A percentile compares a stretch with the other conserved stretches of the same genome.
Evolutionary conservation across 345 rosid species (phyloP).

Genomic region (Kernera saxatilis): DNA sequence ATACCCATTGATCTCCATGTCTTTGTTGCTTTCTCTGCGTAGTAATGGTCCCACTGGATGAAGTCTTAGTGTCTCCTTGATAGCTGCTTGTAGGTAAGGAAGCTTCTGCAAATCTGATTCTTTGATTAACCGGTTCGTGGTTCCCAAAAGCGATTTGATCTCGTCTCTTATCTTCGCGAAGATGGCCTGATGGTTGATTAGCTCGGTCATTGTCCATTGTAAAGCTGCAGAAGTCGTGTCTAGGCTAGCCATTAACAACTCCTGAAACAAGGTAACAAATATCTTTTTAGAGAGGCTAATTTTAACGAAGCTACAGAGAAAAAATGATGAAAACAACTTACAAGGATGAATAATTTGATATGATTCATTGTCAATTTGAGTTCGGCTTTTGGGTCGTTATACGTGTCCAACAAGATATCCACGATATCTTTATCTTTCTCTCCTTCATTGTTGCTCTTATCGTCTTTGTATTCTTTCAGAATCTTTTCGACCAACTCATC

Average conservation of each 20-base stretch:
- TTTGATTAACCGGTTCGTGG: conserved; percentile 36
- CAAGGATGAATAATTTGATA: conserved; percentile 61
- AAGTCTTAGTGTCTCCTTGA: conserved; percentile 65
- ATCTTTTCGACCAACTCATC: conserved; percentile 47
- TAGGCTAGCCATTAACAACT: conserved; percentile 32
- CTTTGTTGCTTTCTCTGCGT: conserved; percentile 44
- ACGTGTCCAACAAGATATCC: conserved; percentile 57
- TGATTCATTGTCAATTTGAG: conserved; percentile 50
- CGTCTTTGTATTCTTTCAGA: conserved; percentile 46
- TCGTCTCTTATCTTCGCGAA: conserved; percentile 49
- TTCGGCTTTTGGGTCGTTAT: conserved; percentile 42
- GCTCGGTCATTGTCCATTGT: conserved; percentile 68
- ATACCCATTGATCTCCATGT: conserved; percentile 25
- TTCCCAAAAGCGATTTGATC: conserved; percentile 40
- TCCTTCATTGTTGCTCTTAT: background rate
- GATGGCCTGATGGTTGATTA: conserved; percentile 48
- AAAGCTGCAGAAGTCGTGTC: conserved; percentile 34
- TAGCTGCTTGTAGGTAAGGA: conserved; percentile 59
- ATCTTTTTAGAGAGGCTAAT: background rate
- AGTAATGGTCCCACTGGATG: conserved; percentile 68
- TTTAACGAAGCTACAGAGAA: background rate
- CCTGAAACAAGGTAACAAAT: background rate
- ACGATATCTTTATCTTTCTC: conserved; percentile 46
- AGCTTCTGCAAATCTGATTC: conserved; percentile 58
- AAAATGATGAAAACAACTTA: conserved; percentile 12